A percentile compares a stretch with the other conserved stretches of the same genome.
These are phyloP conservation scores for Tetrapisispora namnaoensis DNA, from an alignment of 805 yeast species.

Conservation along the genomic window DNA sequence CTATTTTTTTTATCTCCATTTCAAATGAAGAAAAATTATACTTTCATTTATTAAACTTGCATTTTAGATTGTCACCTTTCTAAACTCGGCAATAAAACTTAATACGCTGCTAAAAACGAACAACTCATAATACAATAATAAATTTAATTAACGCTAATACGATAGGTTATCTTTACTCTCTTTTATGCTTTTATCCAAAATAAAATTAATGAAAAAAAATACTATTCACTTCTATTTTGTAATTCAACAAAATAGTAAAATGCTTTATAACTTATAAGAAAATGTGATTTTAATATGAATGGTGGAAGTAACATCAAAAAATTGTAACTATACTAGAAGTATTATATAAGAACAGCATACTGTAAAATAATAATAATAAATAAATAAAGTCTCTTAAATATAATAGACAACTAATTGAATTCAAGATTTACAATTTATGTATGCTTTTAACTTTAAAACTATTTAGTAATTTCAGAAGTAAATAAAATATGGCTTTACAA, in stretches of 20 bases:
- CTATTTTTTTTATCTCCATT: background rate
- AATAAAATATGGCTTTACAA: background rate
- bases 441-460: background rate
- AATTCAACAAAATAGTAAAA: background rate
- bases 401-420: too few relatives aligned
- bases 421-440: too few relatives aligned
- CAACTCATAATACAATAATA: background rate
- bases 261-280: background rate
- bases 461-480: background rate
- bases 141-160: background rate
- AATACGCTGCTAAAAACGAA: background rate
- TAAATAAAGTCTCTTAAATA: background rate
- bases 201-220: background rate
- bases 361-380: background rate
- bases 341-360: background rate
- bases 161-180: background rate
- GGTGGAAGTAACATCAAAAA: background rate
- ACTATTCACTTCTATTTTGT: background rate
- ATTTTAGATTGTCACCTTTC: background rate
- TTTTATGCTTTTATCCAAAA: background rate
- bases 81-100: background rate
- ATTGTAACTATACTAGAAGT: constrained; percentile 1
- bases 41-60: background rate
- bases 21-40: background rate
- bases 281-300: background rate